Base-by-base conservation (phyloP, 352 stramenopile species). In the Globisporangium takayamanum region DNA sequence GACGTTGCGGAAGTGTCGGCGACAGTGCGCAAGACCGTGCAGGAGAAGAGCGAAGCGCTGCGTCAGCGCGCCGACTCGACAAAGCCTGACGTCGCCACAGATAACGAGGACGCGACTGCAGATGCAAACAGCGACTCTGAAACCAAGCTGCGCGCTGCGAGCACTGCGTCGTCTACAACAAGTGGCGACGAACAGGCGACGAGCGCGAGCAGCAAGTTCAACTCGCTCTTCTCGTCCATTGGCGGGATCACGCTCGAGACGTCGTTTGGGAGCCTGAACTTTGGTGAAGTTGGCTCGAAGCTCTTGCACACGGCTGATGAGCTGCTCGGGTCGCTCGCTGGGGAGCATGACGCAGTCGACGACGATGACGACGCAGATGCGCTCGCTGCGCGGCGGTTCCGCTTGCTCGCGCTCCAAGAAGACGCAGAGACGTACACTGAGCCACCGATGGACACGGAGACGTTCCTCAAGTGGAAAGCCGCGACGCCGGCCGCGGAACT, bases 301-400 rank as follows among this genome's bases (percentile, higher is more conserved):
- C 68, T 89, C 14, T 61, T 89, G n/a, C 79, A 85, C 64, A 81
- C 75, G 44, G 80, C 80, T 14, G 80, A 89, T 48, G 72, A 83
- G 44, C 74, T 87, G 53, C 65, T 89, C 4, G 80, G 75, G 30
- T 70, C 77, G 10, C 56, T 86, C 30, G 59, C 73, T 1, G 70
- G 75, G 12, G 62, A 78, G 11, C 72, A 64, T 36, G 72, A 77
- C 16, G 50, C 44, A 44, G 67, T 68, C 16, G 57, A 63, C 12
- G 57, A 63, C 12, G 57, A 55, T 18, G 50, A 59, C 5, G 26
- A 47, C 12, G 41, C 30, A 10, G 39, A 49, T 45, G 33, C 62
- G 50, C 55, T 78, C 20, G 84, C 63, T 60, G 78, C 77, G 15
- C 72, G 76, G 25, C 72, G 78, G 22, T 88, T 86, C 52, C 67